Evolutionary conservation across 2,329 filamentous ascomycete genomes (phyloP), one percentile per base, ranked within the genome.

Genomic region (Fusarium duplospermum): DNA sequence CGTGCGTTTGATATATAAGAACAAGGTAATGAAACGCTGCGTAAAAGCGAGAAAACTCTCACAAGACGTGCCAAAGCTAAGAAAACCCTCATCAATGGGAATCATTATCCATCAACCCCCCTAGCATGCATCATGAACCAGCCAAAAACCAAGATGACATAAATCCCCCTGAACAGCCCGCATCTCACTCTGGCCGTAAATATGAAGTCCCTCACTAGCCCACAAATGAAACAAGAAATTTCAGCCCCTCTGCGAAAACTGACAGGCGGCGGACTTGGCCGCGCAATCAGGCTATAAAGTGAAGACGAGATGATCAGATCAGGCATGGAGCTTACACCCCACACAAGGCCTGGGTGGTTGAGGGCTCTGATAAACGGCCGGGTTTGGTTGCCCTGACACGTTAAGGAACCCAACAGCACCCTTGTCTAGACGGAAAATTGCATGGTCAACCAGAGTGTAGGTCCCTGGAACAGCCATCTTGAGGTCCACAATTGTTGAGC

Each of bases 381-480:
- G 59, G 8, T 62, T 62, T 22, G 42, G 40, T 16, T 16, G 16
- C 14, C 59, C 59, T 31, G 59, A 62, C 4, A 62, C 59, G 6
- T 62, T 62, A 6, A 62, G 40, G 16, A 50, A 62, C 9, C 59
- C 59, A n/a, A 72, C 69, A 20, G 67, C 69, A 2, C 69, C 67
- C 22, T 72, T 72, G 8, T 72, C 67, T 4, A 72, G 13, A 1
- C 69, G 67, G 7, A 72, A 72, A 18, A 72, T 70, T 24, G 69
- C 56, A 52, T 70, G 69, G 7, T 72, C 63, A 3, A 70, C 18
- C 13, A 72, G 38, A 2, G 63, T 70, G 31, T 72, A 72, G 0
- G 69, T 72, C 20, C 69, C 69, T 16, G 69, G 69, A 4, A 70
- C 67, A 6, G 63, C 56, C 63, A 72, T 66, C 31, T 72, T 70